phyloP scores from a whole-genome alignment of 106 monocot species.

The Dactylorhiza incarnata region DNA sequence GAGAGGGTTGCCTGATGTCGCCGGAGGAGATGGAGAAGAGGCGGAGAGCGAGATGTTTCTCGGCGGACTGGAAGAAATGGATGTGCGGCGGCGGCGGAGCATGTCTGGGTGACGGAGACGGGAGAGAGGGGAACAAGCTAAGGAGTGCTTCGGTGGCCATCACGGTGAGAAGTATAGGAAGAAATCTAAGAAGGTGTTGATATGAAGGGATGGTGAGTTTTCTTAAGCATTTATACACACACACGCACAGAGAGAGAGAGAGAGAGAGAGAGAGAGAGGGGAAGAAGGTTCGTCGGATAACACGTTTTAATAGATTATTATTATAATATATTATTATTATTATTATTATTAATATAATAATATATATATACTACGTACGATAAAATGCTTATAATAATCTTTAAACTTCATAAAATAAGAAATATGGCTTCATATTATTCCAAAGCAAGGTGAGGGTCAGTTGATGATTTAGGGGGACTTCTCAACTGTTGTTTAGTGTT shows the following conservation, averaged over 20 bases:
- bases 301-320: too few relatives aligned
- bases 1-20: neutral
- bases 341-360: too few relatives aligned
- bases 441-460: too few relatives aligned
- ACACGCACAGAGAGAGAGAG: neutral
- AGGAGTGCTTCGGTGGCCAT: neutral
- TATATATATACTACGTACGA: too few relatives aligned
- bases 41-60: neutral
- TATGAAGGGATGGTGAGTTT: neutral
- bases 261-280: neutral
- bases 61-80: neutral
- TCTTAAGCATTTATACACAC: neutral
- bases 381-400: too few relatives aligned
- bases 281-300: neutral
- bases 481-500: too few relatives aligned
- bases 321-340: too few relatives aligned
- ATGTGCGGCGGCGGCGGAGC: neutral
- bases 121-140: neutral
- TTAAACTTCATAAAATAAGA: too few relatives aligned
- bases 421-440: too few relatives aligned
- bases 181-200: neutral
- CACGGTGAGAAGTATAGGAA: neutral
- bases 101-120: neutral
- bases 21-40: neutral
- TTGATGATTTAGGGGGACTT: too few relatives aligned